These are phyloP conservation scores for Neofusicoccum umdonicola DNA, from an alignment of 2,329 filamentous ascomycete species.

Conservation along the genomic window DNA sequence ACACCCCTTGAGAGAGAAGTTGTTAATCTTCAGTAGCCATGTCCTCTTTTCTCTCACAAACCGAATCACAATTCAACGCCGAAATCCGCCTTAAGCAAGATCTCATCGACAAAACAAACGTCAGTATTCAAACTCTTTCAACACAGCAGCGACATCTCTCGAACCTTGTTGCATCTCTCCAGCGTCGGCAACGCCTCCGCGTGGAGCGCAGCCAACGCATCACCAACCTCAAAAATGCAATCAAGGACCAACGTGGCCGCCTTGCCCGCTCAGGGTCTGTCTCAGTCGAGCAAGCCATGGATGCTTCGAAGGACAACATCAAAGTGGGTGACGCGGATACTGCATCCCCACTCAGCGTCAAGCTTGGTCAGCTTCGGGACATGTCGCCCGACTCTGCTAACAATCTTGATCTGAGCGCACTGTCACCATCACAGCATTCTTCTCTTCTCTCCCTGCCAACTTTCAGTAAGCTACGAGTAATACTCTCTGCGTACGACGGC, in stretches of 20 bases:
- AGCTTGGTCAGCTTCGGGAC: constrained; percentile 7
- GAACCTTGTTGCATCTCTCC: constrained; percentile 68
- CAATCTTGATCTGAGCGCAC: constrained; percentile 20
- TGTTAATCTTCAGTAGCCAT: constrained; percentile 58
- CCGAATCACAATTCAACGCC: constrained; percentile 73
- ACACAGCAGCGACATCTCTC: constrained; percentile 75
- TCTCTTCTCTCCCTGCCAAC: constrained; percentile 23
- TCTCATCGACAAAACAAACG: constrained; percentile 77
- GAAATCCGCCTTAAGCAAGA: constrained; percentile 83
- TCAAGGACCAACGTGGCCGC: constrained; percentile 62
- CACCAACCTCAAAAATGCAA: constrained; percentile 71
- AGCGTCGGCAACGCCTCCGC: constrained; percentile 61
- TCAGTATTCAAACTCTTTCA: constrained; percentile 76
- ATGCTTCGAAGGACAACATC: constrained; percentile 49
- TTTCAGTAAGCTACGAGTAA: constrained; percentile 55
- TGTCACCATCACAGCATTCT: constrained; percentile 14
- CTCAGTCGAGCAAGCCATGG: constrained; percentile 6
- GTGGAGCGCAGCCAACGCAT: constrained; percentile 69
- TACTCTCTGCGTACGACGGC: constrained; percentile 66
- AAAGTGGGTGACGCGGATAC: constrained; percentile 50
- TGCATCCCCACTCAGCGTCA: background rate
- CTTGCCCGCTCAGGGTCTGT: constrained; percentile 12
- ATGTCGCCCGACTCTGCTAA: constrained; percentile 35
- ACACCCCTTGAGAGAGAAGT: background rate
- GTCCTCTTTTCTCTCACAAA: constrained; percentile 75